Percentiles rank a stretch among this genome's conserved stretches.
Evolutionary conservation across 1,284 basidiomycete species (phyloP).

Genomic region (Ganoderma resinaceum): DNA sequence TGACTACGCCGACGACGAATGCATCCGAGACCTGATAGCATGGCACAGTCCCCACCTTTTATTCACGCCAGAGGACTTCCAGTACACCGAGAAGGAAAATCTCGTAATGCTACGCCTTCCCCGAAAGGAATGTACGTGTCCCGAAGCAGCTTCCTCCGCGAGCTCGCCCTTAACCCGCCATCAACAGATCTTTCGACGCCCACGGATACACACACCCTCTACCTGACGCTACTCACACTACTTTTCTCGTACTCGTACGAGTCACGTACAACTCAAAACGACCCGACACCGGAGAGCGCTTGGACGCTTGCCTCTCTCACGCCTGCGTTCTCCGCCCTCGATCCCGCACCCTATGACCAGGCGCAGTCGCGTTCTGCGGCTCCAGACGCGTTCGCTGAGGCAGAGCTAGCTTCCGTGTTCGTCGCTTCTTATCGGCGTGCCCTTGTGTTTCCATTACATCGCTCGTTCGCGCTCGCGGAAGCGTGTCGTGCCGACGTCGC

Average conservation of each 20-base stretch:
- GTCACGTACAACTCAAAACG: conserved; percentile 72
- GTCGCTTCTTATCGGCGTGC: conserved; percentile 73
- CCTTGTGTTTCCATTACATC: conserved; percentile 77
- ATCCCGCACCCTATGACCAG: conserved; percentile 63
- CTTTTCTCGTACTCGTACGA: conserved; percentile 83
- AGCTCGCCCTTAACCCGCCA: conserved; percentile 11
- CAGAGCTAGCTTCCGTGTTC: conserved; percentile 59
- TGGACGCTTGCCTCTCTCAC: conserved; percentile 79
- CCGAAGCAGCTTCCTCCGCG: neutral
- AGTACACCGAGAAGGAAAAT: conserved; percentile 77
- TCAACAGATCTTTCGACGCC: conserved; percentile 63
- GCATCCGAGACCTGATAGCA: conserved; percentile 69
- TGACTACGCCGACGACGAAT: conserved; percentile 77
- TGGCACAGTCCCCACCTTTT: conserved; percentile 64
- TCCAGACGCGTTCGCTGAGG: conserved; percentile 44
- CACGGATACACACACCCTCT: conserved; percentile 62
- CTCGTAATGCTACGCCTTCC: conserved; percentile 71
- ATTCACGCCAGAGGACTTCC: conserved; percentile 41
- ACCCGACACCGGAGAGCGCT: conserved; percentile 82
- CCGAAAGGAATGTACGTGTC: conserved; percentile 74
- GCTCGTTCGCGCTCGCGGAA: conserved; percentile 76
- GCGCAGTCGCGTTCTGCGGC: conserved; percentile 29
- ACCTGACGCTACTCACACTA: conserved; percentile 71
- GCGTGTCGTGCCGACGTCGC: conserved; percentile 70
- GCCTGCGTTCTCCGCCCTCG: conserved; percentile 79